Conservation (phyloP, 352 stramenopile species). For the Phytopythium vexans region DNA sequence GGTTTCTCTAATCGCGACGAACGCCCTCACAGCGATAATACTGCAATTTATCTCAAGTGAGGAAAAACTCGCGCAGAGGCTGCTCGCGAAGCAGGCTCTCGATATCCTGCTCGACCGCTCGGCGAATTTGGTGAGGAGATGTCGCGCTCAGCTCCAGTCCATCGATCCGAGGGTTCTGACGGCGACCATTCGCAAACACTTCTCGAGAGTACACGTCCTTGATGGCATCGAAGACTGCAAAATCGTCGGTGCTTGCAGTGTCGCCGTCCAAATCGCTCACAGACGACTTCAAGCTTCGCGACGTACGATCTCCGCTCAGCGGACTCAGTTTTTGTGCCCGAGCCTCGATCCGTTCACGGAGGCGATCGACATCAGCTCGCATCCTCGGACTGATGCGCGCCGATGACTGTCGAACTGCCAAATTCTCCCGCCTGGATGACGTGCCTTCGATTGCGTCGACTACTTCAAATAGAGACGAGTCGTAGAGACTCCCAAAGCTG, state of each 20-base stretch:
- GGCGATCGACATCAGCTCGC: constrained; percentile 7
- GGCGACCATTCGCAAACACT: constrained; percentile 9
- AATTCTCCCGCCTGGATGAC: too few species aligned
- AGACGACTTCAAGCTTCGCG: too few species aligned
- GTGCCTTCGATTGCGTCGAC: constrained; percentile 37
- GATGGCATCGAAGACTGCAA: constrained; percentile 42
- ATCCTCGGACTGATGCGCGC: not conserved
- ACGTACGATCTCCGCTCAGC: not conserved
- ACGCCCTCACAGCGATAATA: too few species aligned
- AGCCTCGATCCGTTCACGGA: constrained; percentile 22
- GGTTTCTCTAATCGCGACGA: too few species aligned
- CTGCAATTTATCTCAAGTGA: not conserved
- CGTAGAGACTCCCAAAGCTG: constrained; percentile 30
- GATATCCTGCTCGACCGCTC: constrained; percentile 37
- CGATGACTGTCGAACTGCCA: not conserved
- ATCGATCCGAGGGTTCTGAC: not conserved
- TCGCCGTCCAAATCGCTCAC: not conserved
- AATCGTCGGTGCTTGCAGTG: constrained; percentile 17
- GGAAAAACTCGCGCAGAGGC: not conserved
- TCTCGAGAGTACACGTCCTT: constrained; percentile 38
- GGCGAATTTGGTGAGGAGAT: constrained; percentile 10
- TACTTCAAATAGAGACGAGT: constrained; percentile 42
- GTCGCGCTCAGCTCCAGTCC: not conserved
- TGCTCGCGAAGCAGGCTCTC: constrained; percentile 20
- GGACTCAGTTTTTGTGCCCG: constrained; percentile 13